Conservation (phyloP, 352 stramenopile genomes). For the Phytophthora citrophthora region DNA sequence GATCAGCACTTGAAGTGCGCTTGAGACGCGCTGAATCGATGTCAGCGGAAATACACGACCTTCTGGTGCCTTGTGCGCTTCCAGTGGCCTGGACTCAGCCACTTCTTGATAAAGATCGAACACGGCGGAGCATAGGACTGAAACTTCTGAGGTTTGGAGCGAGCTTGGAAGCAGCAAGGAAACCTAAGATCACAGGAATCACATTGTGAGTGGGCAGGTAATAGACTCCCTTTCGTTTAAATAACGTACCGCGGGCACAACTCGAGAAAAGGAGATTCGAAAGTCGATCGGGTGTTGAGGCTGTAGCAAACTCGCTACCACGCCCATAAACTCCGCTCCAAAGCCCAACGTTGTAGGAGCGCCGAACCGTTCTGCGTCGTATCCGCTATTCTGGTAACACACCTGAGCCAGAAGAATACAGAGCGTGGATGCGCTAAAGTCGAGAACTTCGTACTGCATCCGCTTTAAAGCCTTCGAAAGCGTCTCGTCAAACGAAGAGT, state of each 20-base stretch:
- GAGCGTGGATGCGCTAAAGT: conserved; percentile 33
- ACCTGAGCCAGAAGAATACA: conserved; percentile 29
- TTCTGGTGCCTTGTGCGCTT: conserved; percentile 2
- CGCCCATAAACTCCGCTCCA: conserved; percentile 18
- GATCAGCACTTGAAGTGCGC: conserved; percentile 48
- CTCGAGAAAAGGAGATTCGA: conserved; percentile 43
- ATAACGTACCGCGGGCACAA: conserved; percentile 43
- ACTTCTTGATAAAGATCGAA: conserved; percentile 52
- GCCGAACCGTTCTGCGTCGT: conserved; percentile 4
- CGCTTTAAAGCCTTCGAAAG: conserved; percentile 1
- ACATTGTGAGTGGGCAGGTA: conserved; percentile 4
- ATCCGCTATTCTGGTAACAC: conserved; percentile 18
- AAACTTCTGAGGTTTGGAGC: conserved; percentile 20
- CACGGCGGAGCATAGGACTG: conserved; percentile 39
- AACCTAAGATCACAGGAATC: conserved; percentile 10
- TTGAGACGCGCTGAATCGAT: conserved; percentile 36
- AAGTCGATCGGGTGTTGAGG: conserved; percentile 43
- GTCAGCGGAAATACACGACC: conserved; percentile 21
- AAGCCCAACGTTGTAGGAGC: conserved; percentile 9
- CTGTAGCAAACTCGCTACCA: conserved; percentile 34
- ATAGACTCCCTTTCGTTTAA: neutral
- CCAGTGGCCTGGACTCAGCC: conserved; percentile 19
- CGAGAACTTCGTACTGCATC: conserved; percentile 41
- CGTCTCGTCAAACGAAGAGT: conserved; percentile 33
- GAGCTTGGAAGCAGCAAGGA: conserved; percentile 28